Evolutionary conservation across 306 rosid genomes (phyloP), one percentile per base, ranked within the genome.

Genomic region (Lagenaria siceraria): DNA sequence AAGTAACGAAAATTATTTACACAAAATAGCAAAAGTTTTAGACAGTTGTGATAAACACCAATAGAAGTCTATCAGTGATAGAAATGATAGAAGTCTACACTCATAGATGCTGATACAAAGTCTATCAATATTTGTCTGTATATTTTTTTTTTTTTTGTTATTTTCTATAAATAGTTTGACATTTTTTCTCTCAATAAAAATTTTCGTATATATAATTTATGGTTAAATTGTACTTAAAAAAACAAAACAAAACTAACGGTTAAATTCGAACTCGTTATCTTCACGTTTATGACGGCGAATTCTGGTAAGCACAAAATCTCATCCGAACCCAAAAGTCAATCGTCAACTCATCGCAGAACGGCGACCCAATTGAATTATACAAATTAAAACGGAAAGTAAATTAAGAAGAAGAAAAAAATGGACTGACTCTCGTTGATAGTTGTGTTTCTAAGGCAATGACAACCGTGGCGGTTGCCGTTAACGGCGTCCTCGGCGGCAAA

Each of bases 381-480:
- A 27, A 71, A 24, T 14, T 25, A 40, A 15, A 71, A 48, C 17
- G 38, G 5, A 25, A 48, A 71, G 24, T 48, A 25, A 48, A 71
- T 40, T 21, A 24, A 71, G 4, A 68, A 68, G n/a, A n/a, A n/a
- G n/a, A 40, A 21, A 24, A 42, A 10, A 15, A n/a, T 12, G 21
- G 56, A 70, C 40, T 9, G 58, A 7, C 15, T 70, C 40, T 70
- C 17, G 58, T 46, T 48, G 17, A 60, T 24, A 69, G 49, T 19
- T 46, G 15, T 42, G 43, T 53, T 36, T 31, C 66, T 49, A 55
- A 15, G 77, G 18, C 49, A 58, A 83, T 83, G 89, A 83, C 82
- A 81, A 85, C 94, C 11, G 91, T 94, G 27, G 92, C 91, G 6
- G 95, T 94, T 27, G 98, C 96, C 65, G 92, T 91, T 33, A 85